Percentiles rank a stretch among this genome's conserved stretches.
phyloP scores from a whole-genome alignment of 139 green algal species.

The Chlorella vulgaris region DNA sequence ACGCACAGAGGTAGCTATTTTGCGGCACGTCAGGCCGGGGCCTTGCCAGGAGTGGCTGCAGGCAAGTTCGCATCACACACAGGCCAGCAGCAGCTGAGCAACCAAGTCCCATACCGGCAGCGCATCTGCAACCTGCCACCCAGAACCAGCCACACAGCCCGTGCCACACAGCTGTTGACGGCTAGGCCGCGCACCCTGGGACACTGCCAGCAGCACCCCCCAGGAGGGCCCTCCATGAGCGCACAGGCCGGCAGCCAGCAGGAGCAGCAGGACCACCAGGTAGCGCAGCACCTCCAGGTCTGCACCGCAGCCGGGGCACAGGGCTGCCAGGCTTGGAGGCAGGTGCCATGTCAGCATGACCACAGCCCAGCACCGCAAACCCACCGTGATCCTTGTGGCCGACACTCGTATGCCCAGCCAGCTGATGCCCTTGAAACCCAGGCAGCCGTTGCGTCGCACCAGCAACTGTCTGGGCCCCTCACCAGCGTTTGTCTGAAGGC shows the following conservation, averaged over 20 bases:
- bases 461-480: not conserved
- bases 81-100: not conserved
- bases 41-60: too few species aligned
- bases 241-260: not conserved
- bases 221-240: not conserved
- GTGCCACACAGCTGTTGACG: too few species aligned
- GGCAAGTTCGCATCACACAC: not conserved
- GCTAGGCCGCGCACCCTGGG: not conserved
- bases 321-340: not conserved
- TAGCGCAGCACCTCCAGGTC: slow-evolving; percentile 9
- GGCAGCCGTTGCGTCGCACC: not conserved
- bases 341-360: not conserved
- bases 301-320: not conserved
- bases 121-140: too few species aligned
- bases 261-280: not conserved
- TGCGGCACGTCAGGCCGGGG: too few species aligned
- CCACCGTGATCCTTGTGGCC: not conserved
- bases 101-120: too few species aligned
- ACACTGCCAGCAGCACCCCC: not conserved
- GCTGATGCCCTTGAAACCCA: not conserved
- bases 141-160: too few species aligned
- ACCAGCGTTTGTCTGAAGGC: slow-evolving; percentile 13
- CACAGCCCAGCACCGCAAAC: not conserved
- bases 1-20: not conserved
- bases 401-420: not conserved